phyloP scores from a whole-genome alignment of 2,329 filamentous ascomycete genomes.

The Aspergillus fumigatus region DNA sequence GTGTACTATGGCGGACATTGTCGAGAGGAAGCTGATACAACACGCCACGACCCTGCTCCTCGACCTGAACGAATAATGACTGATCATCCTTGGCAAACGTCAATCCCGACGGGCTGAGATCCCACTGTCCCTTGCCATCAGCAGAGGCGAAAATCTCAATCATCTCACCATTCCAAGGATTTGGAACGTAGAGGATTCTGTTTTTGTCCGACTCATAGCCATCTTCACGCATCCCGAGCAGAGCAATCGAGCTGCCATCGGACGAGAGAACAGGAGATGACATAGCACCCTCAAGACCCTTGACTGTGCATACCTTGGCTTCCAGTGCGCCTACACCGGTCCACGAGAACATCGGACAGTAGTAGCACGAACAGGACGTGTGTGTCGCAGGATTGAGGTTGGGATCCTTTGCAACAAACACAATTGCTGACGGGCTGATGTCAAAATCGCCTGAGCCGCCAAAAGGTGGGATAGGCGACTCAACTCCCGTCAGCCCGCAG shows the following conservation, averaged over 20 bases:
- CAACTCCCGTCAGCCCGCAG: slow-evolving; percentile 36
- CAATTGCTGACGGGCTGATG: slow-evolving; percentile 41
- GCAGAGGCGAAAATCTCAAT: slow-evolving; percentile 36
- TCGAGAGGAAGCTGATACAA: slow-evolving; percentile 39
- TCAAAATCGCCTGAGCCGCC: slow-evolving; percentile 46
- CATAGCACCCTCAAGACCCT: slow-evolving; percentile 40
- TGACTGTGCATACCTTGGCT: slow-evolving; percentile 29
- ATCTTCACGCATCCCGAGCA: slow-evolving; percentile 42
- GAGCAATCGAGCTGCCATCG: slow-evolving; percentile 40
- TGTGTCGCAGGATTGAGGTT: slow-evolving; percentile 42
- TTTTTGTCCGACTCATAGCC: slow-evolving; percentile 47
- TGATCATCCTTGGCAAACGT: slow-evolving; percentile 41
- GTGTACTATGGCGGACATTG: slow-evolving; percentile 25
- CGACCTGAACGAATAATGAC: slow-evolving; percentile 37
- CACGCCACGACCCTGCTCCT: slow-evolving; percentile 39
- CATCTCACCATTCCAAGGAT: slow-evolving; percentile 38
- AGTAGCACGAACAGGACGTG: slow-evolving; percentile 45
- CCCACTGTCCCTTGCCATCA: slow-evolving; percentile 39
- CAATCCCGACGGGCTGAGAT: slow-evolving; percentile 38
- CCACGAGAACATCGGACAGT: slow-evolving; percentile 41
- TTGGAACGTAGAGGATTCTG: slow-evolving; percentile 39
- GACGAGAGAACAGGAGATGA: slow-evolving; percentile 43
- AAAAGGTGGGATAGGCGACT: slow-evolving; percentile 47
- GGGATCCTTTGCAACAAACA: slow-evolving; percentile 46
- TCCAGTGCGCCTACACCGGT: slow-evolving; percentile 30